A percentile compares a stretch with the other conserved stretches of the same genome.
phyloP scores from a whole-genome alignment of 768 basidiomycete genomes.

The Leccinum subtestaceum region DNA sequence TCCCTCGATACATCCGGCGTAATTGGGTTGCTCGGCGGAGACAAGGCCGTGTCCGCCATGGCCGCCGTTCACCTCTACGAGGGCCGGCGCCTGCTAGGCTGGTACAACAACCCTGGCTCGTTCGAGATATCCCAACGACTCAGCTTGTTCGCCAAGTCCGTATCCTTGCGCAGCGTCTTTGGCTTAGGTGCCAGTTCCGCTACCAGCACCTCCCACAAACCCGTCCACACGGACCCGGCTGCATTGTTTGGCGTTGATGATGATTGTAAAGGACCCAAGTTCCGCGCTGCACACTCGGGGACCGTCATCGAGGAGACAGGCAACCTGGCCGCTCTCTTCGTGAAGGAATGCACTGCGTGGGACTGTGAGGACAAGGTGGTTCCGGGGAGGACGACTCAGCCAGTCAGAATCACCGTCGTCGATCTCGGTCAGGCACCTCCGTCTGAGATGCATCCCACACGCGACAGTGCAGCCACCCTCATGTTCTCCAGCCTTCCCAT shows the following conservation, averaged over 20 bases:
- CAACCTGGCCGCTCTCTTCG: constrained; percentile 54
- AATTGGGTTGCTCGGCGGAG: constrained; percentile 30
- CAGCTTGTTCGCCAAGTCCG: constrained; percentile 15
- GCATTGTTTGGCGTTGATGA: constrained; percentile 14
- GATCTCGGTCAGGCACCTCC: constrained; percentile 11
- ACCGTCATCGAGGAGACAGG: constrained; percentile 45
- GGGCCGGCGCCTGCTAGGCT: constrained; percentile 30
- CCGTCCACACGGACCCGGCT: not conserved
- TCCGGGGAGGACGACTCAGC: constrained; percentile 8
- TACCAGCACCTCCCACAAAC: constrained; percentile 10
- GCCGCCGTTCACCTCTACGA: constrained; percentile 27
- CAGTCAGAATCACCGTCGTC: constrained; percentile 11
- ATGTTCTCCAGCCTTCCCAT: constrained; percentile 22
- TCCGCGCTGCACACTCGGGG: constrained; percentile 66
- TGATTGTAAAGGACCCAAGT: constrained; percentile 50
- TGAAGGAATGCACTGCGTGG: constrained; percentile 14
- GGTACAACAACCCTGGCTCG: constrained; percentile 36
- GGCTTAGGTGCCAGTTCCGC: not conserved
- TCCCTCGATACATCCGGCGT: constrained; percentile 26
- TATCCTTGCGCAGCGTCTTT: not conserved
- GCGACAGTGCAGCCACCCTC: not conserved
- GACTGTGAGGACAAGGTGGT: constrained; percentile 11
- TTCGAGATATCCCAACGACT: constrained; percentile 26
- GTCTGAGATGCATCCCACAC: constrained; percentile 5
- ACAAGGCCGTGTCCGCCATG: constrained; percentile 32